phyloP scores from a whole-genome alignment of 176 grass and related monocot genomes.

The Oryza australiensis region DNA sequence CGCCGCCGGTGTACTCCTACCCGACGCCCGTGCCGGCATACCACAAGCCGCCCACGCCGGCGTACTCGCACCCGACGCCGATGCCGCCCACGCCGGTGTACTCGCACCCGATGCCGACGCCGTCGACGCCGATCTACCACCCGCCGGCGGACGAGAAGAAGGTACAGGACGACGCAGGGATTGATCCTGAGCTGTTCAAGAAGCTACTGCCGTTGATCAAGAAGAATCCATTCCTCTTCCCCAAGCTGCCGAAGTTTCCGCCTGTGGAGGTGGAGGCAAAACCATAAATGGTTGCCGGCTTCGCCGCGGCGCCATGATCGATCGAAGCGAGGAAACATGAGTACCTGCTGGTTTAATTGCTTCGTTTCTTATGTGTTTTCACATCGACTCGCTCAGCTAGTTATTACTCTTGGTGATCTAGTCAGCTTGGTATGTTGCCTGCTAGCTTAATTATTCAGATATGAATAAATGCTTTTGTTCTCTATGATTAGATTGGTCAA shows the following conservation, averaged over 20 bases:
- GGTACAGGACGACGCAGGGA: conserved; percentile 11
- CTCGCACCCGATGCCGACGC: conserved; percentile 3
- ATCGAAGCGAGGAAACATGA: neutral
- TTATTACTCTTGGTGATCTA: neutral
- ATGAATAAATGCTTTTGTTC: neutral
- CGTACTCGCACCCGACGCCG: neutral
- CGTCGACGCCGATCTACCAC: conserved; percentile 28
- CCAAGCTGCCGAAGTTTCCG: conserved; percentile 18
- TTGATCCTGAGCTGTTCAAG: conserved; percentile 37
- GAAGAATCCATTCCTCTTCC: conserved; percentile 34
- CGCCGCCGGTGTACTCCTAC: neutral
- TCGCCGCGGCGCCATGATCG: neutral
- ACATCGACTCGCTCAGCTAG: neutral
- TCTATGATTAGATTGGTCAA: neutral
- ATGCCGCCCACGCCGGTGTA: neutral
- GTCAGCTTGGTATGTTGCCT: neutral
- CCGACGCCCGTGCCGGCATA: no score
- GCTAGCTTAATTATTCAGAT: neutral
- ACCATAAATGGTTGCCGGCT: neutral
- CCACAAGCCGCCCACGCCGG: neutral
- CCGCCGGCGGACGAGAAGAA: conserved; percentile 35
- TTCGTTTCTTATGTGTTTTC: neutral
- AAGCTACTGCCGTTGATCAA: conserved; percentile 44
- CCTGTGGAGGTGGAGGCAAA: conserved; percentile 6
- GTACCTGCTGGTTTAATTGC: neutral